These are phyloP conservation scores for Epichloe sylvatica DNA, from an alignment of 2,329 filamentous ascomycete genomes.

Conservation along the genomic window DNA sequence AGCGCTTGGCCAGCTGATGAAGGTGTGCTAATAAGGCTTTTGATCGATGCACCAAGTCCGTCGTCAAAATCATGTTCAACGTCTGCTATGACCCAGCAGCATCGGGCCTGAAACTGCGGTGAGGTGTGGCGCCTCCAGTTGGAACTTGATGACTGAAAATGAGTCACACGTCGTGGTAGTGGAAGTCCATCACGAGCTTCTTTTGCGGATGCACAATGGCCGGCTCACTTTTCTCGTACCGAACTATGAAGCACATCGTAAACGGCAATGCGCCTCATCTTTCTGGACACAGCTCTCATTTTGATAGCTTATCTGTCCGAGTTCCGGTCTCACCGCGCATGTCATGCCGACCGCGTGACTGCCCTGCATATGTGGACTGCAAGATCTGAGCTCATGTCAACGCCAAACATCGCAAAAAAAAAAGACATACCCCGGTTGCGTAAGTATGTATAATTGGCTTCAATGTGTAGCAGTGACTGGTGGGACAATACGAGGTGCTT, in stretches of 20 bases:
- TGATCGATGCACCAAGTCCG: neutral
- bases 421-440: neutral
- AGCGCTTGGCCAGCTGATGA: neutral
- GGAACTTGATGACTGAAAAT: neutral
- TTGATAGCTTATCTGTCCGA: neutral
- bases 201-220: neutral
- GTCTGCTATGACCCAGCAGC: neutral
- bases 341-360: neutral
- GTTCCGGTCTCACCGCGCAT: neutral
- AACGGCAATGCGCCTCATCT: neutral
- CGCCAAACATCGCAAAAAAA: neutral
- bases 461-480: neutral
- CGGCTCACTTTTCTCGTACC: neutral
- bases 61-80: neutral
- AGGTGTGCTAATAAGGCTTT: neutral
- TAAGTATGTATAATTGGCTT: neutral
- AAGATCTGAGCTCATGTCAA: slow-evolving; percentile 3
- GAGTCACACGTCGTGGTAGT: neutral
- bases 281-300: neutral
- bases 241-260: neutral
- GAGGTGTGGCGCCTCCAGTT: neutral
- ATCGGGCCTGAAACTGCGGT: neutral
- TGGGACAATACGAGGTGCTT: too few species aligned
- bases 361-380: neutral
- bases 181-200: neutral